Evolutionary conservation across 2,329 filamentous ascomycete genomes (phyloP), one percentile per base, ranked within the genome.

Genomic region (Trichoderma semiorbis): DNA sequence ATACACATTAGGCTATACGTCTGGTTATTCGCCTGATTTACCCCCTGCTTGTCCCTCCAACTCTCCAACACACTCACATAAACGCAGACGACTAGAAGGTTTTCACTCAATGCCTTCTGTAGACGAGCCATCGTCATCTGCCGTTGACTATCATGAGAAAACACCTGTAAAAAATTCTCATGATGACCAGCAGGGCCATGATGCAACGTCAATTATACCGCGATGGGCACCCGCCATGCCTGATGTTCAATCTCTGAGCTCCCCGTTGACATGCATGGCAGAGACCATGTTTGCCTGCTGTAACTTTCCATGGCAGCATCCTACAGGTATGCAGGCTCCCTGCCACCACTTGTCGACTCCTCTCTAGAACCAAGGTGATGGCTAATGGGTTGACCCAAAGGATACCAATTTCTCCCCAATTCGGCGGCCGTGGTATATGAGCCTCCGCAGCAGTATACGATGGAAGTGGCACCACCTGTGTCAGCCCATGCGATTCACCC

Each of bases 201-300:
- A 67, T 50, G 12, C 32, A 39, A 47, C 32, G n/a, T 70, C 60
- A 30, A 55, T 55, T 64, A 57, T 63, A 53, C 68, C 68, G 21
- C 43, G 68, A 24, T 70, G 68, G 58, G 39, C 75, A 76, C 39
- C 77, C 74, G 69, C 73, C 72, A 43, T 55, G 72, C 32, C 72
- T 74, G 71, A 76, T n/a, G 74, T 78, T 28, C 71, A 74, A 28
- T 74, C 76, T 34, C 74, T 77, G 39, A 72, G 71, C 65, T 76
- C 76, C 14, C 77, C 79, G 21, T 69, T 80, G 36, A 73, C 75
- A 28, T 39, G 79, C 34, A 74, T 83, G 71, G 76, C 76, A 24
- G 76, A 78, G 30, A 69, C 79, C 18, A 69, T 80, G 18, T 82
- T 80, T 68, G 77, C 78, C 26, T 79, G 77, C 65, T 83, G 81